Conservation (phyloP, 192 early-diverging fungal genomes). For the Irineochytrium annulatum region DNA sequence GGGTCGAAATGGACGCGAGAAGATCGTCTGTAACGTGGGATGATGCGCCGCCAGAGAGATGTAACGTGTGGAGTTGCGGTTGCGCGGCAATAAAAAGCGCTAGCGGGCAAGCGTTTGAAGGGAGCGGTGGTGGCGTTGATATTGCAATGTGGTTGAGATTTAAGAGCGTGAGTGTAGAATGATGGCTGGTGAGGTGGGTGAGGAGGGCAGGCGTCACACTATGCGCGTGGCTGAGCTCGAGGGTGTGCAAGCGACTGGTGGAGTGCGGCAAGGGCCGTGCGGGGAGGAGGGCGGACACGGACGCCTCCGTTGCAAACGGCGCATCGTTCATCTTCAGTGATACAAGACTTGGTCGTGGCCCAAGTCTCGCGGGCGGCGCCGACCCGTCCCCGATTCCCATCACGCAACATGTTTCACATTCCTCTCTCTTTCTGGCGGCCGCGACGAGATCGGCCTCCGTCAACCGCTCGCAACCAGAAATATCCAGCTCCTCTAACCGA, state of each 20-base stretch:
- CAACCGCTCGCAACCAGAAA: constrained; percentile 6
- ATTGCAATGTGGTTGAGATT: constrained; percentile 2
- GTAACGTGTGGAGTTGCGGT: not conserved
- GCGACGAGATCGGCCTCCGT: constrained; percentile 12
- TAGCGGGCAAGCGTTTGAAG: not conserved
- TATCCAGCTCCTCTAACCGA: not conserved
- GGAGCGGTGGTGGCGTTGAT: not conserved
- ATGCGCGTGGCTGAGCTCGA: not conserved
- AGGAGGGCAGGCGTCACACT: not conserved
- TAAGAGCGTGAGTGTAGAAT: not conserved
- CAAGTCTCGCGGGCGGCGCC: not conserved
- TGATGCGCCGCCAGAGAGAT: constrained; percentile 2
- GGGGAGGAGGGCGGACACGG: constrained; percentile 1
- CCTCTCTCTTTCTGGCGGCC: not conserved
- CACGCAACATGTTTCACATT: not conserved
- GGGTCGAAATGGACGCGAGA: not conserved
- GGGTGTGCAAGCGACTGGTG: not conserved
- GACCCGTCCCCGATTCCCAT: not conserved
- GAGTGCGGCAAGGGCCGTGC: not conserved
- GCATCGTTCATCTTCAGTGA: constrained; percentile 3
- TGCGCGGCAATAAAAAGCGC: not conserved
- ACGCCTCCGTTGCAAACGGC: constrained; percentile 4
- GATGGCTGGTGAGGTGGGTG: not conserved
- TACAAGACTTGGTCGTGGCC: not conserved
- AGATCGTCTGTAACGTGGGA: not conserved